Evolutionary conservation across 2,329 filamentous ascomycete species (phyloP).

Genomic region (Fusarium dimerum): DNA sequence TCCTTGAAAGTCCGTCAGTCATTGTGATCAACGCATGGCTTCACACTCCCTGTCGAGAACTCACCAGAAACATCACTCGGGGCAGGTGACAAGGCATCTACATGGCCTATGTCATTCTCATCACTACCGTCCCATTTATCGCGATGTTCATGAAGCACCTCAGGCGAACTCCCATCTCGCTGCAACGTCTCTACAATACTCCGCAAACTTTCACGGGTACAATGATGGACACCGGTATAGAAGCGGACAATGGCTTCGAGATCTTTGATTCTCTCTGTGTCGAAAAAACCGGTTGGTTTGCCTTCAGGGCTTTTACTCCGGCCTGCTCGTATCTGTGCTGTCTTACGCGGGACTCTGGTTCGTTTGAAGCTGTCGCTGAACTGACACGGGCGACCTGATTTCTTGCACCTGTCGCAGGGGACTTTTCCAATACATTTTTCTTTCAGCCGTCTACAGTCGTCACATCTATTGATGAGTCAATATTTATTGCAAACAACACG

Average conservation of each 20-base stretch:
- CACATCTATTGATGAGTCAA: constrained; percentile 11
- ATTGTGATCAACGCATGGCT: too few relatives aligned
- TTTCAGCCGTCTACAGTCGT: constrained; percentile 22
- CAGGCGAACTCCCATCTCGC: not conserved
- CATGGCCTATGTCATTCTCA: not conserved
- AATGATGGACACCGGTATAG: constrained; percentile 18
- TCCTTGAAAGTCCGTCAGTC: not conserved
- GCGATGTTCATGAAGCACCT: not conserved
- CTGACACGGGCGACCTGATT: constrained; percentile 8
- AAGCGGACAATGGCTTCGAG: constrained; percentile 19
- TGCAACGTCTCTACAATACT: not conserved
- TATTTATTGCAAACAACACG: not conserved
- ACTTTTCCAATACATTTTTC: constrained; percentile 20
- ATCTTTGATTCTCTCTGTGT: constrained; percentile 16
- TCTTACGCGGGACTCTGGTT: constrained; percentile 5
- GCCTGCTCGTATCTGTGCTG: not conserved
- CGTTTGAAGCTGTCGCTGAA: constrained; percentile 17
- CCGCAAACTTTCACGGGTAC: constrained; percentile 8
- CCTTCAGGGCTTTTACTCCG: not conserved
- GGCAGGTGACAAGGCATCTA: not conserved
- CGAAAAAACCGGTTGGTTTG: constrained; percentile 9
- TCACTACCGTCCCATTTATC: not conserved
- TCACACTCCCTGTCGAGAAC: not conserved
- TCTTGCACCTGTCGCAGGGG: constrained; percentile 23
- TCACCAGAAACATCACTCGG: not conserved